These are phyloP conservation scores for Suillus lakei DNA, from an alignment of 768 basidiomycete genomes.

Conservation along the genomic window DNA sequence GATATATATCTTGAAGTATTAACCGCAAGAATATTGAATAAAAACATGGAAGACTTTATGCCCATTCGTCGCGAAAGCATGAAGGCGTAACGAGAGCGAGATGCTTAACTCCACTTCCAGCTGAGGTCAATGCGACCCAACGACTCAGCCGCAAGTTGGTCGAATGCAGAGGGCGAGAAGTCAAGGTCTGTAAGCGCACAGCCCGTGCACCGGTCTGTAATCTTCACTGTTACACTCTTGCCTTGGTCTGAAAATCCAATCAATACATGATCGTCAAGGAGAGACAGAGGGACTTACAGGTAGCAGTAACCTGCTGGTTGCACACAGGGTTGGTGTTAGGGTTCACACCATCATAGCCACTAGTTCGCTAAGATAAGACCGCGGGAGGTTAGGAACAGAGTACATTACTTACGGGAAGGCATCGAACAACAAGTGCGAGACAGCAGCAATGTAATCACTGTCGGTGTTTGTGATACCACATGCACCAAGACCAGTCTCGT, in stretches of 20 bases:
- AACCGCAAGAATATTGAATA: slow-evolving; percentile 33
- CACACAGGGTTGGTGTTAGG: slow-evolving; percentile 83
- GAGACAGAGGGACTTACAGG: slow-evolving; percentile 47
- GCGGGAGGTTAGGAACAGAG: slow-evolving; percentile 1
- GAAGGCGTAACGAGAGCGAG: neutral
- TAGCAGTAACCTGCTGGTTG: slow-evolving; percentile 44
- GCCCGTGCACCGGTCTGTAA: slow-evolving; percentile 67
- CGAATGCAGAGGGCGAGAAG: slow-evolving; percentile 65
- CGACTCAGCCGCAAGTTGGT: slow-evolving; percentile 42
- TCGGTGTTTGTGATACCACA: slow-evolving; percentile 42
- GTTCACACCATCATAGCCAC: slow-evolving; percentile 60
- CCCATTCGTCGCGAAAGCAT: neutral
- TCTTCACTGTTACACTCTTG: slow-evolving; percentile 48
- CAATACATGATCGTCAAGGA: neutral
- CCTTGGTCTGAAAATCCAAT: slow-evolving; percentile 49
- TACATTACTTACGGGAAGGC: slow-evolving; percentile 34
- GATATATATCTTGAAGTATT: slow-evolving; percentile 13
- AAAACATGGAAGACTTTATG: slow-evolving; percentile 10
- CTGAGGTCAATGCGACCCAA: slow-evolving; percentile 58
- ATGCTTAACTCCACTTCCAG: slow-evolving; percentile 51
- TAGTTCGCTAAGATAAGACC: slow-evolving; percentile 28
- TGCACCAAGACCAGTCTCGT: slow-evolving; percentile 42
- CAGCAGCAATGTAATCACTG: slow-evolving; percentile 40
- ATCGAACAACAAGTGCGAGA: slow-evolving; percentile 39
- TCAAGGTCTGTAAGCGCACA: slow-evolving; percentile 62